phyloP scores from a whole-genome alignment of 495 filamentous ascomycete species.

The Tuber magnatum region DNA sequence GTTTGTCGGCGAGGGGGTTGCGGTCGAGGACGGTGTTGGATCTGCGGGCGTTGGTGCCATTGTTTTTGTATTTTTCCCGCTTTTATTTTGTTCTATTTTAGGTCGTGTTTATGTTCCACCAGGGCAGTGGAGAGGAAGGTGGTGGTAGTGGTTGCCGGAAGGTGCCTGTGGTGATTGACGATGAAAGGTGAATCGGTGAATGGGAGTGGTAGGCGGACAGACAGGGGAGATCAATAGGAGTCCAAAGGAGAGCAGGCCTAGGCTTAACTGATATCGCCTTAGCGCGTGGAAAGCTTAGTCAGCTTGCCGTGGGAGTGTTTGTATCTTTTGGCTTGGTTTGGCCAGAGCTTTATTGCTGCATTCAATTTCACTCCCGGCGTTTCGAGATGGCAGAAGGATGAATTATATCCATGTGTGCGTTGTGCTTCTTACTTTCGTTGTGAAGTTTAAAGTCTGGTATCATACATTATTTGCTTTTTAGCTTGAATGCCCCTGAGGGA shows the following conservation, averaged over 20 bases:
- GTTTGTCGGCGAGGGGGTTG: not conserved
- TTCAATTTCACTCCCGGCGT: not conserved
- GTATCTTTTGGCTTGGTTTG: not conserved
- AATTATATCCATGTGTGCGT: not conserved
- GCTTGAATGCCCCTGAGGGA: not conserved
- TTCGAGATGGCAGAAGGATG: not conserved
- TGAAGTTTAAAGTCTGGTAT: not conserved
- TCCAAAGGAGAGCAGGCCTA: not conserved
- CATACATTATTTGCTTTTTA: not conserved
- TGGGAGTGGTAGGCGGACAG: not conserved
- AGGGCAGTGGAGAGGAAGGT: not conserved
- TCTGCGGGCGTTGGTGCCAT: not conserved
- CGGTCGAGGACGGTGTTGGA: not conserved
- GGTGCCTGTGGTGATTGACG: not conserved
- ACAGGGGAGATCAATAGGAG: not conserved
- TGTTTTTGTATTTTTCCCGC: not conserved
- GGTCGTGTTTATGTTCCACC: not conserved
- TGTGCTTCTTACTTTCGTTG: not conserved
- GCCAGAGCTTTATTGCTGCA: not conserved
- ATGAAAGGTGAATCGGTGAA: not conserved
- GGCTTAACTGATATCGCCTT: not conserved
- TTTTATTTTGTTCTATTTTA: not conserved
- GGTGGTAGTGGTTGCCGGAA: not conserved
- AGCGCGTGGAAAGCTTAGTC: not conserved
- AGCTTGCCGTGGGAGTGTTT: not conserved